Evolutionary conservation across 2,329 filamentous ascomycete genomes (phyloP).

Genomic region (Coniochaeta sp.): DNA sequence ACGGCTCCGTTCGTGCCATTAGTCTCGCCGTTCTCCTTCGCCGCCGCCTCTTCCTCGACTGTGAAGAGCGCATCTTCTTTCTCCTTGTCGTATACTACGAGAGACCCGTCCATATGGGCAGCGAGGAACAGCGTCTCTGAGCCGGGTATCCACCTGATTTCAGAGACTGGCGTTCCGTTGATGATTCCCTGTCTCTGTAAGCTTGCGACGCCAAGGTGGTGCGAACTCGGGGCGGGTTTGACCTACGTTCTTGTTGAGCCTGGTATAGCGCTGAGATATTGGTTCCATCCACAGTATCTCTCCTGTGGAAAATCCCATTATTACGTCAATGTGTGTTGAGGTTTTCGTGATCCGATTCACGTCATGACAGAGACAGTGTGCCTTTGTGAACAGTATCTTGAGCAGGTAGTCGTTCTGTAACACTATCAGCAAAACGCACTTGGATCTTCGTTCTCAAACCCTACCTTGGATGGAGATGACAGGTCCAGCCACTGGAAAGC

Average conservation of each 20-base stretch:
- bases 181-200: constrained; percentile 61
- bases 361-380: constrained; percentile 91
- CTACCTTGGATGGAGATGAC: constrained; percentile 62
- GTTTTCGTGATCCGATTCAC: constrained; percentile 80
- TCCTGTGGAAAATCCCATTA: constrained; percentile 92
- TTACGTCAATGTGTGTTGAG: constrained; percentile 73
- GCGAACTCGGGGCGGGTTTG: background rate
- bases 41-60: constrained; percentile 72
- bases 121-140: constrained; percentile 91
- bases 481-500: constrained; percentile 96
- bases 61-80: constrained; percentile 81
- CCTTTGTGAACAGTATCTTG: constrained; percentile 95
- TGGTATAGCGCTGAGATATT: constrained; percentile 88
- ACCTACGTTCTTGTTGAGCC: constrained; percentile 90
- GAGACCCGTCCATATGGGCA: constrained; percentile 81
- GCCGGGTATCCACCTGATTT: constrained; percentile 89
- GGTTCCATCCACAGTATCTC: constrained; percentile 99
- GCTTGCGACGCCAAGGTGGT: constrained; percentile 5
- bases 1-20: constrained; percentile 24
- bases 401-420: constrained; percentile 76
- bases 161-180: constrained; percentile 75
- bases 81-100: constrained; percentile 96
- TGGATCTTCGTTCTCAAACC: background rate
- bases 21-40: constrained; percentile 40
- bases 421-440: constrained; percentile 14